phyloP scores from a whole-genome alignment of 2,329 filamentous ascomycete species.

The Alternaria alternata region DNA sequence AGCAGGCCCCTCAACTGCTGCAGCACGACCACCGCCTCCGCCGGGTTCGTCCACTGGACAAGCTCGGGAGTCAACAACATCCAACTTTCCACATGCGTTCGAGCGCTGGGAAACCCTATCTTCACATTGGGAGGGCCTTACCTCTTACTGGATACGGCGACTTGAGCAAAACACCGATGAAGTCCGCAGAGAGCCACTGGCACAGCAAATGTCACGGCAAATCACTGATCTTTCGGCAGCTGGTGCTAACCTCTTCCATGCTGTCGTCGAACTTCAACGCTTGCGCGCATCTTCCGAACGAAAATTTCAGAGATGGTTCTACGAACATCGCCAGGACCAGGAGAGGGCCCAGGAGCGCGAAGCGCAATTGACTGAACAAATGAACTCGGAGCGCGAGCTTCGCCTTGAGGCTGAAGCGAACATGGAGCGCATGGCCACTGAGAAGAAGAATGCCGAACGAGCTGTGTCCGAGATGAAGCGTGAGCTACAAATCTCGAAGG shows the following conservation, averaged over 20 bases:
- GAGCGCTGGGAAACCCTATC: constrained; percentile 97
- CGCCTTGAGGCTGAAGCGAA: constrained; percentile 73
- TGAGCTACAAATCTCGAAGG: constrained; percentile 92
- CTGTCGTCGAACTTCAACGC: constrained; percentile 93
- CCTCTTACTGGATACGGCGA: constrained; percentile 94
- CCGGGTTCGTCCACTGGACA: constrained; percentile 38
- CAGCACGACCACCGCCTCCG: constrained; percentile 34
- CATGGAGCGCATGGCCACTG: constrained; percentile 71
- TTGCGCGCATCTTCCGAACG: constrained; percentile 93
- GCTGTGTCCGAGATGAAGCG: constrained; percentile 89
- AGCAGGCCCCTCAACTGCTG: constrained; percentile 36
- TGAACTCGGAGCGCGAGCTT: constrained; percentile 77
- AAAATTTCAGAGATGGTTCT: constrained; percentile 99
- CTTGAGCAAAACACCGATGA: constrained; percentile 91
- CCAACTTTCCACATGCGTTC: constrained; percentile 93
- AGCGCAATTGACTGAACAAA: constrained; percentile 72
- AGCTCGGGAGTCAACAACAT: constrained; percentile 54
- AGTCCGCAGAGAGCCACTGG: constrained; percentile 80
- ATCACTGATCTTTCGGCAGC: constrained; percentile 97
- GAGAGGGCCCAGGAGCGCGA: constrained; percentile 85
- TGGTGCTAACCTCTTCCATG: constrained; percentile 95
- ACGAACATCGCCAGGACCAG: constrained; percentile 88
- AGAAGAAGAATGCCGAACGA: constrained; percentile 75
- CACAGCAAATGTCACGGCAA: constrained; percentile 87
- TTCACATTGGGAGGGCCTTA: constrained; percentile 97